Percentiles rank a stretch among this genome's conserved stretches.
phyloP scores from a whole-genome alignment of 2,329 filamentous ascomycete genomes.

The Aspergillus sp. region DNA sequence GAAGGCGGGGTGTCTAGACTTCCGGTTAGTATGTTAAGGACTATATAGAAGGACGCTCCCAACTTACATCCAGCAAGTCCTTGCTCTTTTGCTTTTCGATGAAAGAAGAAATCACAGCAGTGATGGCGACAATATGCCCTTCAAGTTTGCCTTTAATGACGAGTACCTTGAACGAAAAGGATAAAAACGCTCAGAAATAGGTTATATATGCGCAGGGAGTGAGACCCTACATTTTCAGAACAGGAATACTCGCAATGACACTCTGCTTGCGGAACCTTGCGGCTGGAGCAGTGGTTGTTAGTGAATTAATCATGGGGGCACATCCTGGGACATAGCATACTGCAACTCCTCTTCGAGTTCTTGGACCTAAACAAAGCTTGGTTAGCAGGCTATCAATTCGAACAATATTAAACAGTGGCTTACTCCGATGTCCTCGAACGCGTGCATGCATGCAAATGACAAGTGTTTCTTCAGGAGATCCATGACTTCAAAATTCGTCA shows the following conservation, averaged over 20 bases:
- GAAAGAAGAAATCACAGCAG: constrained; percentile 19
- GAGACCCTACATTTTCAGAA: constrained; percentile 22
- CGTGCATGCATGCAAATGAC: constrained; percentile 34
- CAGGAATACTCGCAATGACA: constrained; percentile 25
- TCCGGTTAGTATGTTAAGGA: neutral
- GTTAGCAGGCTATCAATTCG: constrained; percentile 2
- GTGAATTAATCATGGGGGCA: neutral
- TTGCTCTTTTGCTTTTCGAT: constrained; percentile 32
- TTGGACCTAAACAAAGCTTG: constrained; percentile 18
- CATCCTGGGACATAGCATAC: constrained; percentile 14
- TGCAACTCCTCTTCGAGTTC: constrained; percentile 24
- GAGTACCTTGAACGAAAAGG: constrained; percentile 22
- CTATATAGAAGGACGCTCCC: neutral
- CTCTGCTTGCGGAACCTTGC: constrained; percentile 4
- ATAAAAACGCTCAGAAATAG: neutral
- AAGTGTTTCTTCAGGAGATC: constrained; percentile 18
- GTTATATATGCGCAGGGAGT: neutral
- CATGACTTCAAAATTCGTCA: constrained; percentile 11
- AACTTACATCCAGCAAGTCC: constrained; percentile 34
- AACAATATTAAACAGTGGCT: neutral
- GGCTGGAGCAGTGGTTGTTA: constrained; percentile 10
- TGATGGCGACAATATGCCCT: constrained; percentile 11
- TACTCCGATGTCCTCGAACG: constrained; percentile 33
- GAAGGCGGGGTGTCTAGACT: constrained; percentile 28
- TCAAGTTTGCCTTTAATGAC: constrained; percentile 24